These are phyloP conservation scores for Candida anutae DNA, from an alignment of 1,139 yeast species.

Conservation along the genomic window DNA sequence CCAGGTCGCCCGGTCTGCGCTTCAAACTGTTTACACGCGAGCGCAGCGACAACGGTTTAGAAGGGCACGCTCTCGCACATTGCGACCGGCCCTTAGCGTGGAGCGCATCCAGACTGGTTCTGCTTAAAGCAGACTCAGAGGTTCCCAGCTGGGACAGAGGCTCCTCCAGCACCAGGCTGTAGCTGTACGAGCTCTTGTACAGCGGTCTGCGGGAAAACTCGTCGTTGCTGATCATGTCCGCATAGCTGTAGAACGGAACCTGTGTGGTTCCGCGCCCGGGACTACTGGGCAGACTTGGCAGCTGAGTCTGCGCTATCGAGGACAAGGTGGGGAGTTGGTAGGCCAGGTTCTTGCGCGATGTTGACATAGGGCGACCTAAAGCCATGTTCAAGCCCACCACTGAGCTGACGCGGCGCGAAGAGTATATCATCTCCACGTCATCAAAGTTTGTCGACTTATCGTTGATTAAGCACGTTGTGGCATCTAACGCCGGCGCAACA, in stretches of 20 bases:
- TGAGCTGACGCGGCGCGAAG: constrained; percentile 54
- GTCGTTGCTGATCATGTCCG: constrained; percentile 66
- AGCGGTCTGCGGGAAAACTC: constrained; percentile 56
- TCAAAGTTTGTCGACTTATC: constrained; percentile 53
- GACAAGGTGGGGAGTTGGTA: constrained; percentile 11
- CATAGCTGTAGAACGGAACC: constrained; percentile 68
- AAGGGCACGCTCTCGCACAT: constrained; percentile 10
- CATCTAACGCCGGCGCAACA: constrained; percentile 81
- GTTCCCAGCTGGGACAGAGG: not conserved
- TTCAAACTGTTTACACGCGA: constrained; percentile 1
- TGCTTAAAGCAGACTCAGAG: too few species aligned
- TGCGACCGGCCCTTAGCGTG: constrained; percentile 8
- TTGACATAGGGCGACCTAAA: constrained; percentile 37
- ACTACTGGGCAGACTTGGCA: constrained; percentile 22
- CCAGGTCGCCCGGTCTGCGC: not conserved
- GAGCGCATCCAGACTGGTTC: too few species aligned
- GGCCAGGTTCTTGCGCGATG: constrained; percentile 35
- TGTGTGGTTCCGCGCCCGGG: constrained; percentile 32
- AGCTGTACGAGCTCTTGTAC: constrained; percentile 25
- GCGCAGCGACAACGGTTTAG: constrained; percentile 6
- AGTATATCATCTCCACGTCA: constrained; percentile 61
- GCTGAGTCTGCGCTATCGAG: constrained; percentile 8
- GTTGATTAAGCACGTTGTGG: constrained; percentile 57
- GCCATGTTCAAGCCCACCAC: constrained; percentile 58
- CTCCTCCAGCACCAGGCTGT: constrained; percentile 9